These are phyloP conservation scores for Stereocaulon alpinum DNA, from an alignment of 495 filamentous ascomycete genomes.

Conservation along the genomic window DNA sequence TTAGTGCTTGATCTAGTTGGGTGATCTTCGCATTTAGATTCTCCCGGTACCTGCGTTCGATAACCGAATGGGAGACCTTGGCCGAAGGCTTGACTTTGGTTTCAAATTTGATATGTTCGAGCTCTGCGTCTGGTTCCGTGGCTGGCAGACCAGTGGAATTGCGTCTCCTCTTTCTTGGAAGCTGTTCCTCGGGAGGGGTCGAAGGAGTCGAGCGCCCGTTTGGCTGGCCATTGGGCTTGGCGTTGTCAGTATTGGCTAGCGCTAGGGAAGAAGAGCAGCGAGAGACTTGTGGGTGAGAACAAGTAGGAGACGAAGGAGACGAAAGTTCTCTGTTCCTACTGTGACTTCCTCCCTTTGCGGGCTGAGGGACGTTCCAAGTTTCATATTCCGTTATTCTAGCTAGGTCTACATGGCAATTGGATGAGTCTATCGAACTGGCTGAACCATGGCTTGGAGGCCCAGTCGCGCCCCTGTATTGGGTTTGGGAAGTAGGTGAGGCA, in stretches of 20 bases:
- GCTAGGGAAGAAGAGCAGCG: background rate
- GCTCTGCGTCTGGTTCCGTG: background rate
- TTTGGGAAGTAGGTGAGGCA: background rate
- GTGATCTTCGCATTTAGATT: constrained; percentile 95
- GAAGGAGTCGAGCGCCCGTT: background rate
- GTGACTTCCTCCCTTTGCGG: background rate
- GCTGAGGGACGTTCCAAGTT: background rate
- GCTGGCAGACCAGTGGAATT: background rate
- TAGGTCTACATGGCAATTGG: background rate
- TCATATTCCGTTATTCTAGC: background rate
- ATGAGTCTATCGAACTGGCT: background rate
- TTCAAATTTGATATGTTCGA: background rate
- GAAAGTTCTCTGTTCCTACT: background rate
- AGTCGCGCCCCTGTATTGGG: background rate
- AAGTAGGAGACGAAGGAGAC: background rate
- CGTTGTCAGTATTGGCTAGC: background rate
- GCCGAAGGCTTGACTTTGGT: constrained; percentile 49
- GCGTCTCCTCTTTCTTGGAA: background rate
- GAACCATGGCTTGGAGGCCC: background rate
- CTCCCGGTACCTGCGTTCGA: constrained; percentile 87
- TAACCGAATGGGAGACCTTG: constrained; percentile 97
- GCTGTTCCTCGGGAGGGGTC: background rate
- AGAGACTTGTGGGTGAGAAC: background rate
- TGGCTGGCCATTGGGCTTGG: background rate
- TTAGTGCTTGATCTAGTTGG: constrained; percentile 38